phyloP scores from a whole-genome alignment of 2,329 filamentous ascomycete species.

The Diplodia mutila region DNA sequence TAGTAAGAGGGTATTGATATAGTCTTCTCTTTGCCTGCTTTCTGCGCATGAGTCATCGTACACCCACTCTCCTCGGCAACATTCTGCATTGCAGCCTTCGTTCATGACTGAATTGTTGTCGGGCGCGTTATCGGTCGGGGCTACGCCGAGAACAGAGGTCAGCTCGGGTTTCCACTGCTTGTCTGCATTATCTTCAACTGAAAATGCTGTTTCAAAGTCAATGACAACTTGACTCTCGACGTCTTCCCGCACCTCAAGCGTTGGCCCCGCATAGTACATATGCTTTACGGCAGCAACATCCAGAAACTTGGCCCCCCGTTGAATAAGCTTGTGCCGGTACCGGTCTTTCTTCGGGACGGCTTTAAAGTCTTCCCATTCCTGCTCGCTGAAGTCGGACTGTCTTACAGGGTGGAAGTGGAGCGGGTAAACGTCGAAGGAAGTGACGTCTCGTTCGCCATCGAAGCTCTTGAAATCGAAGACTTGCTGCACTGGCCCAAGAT shows the following conservation, averaged over 20 bases:
- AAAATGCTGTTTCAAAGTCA: background rate
- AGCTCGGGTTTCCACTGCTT: background rate
- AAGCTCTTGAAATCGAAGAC: background rate
- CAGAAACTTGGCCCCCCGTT: background rate
- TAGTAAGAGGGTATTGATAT: background rate
- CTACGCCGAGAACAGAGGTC: background rate
- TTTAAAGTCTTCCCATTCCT: background rate
- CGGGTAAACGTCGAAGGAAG: background rate
- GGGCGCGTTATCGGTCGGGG: accelerated
- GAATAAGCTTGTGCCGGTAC: background rate
- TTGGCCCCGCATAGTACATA: background rate
- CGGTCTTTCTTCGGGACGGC: accelerated
- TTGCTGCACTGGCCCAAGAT: background rate
- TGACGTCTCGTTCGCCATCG: background rate
- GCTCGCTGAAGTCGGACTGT: background rate
- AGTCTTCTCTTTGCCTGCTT: background rate
- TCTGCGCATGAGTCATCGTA: background rate
- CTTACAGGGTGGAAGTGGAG: background rate
- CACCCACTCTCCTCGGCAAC: background rate
- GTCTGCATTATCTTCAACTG: background rate
- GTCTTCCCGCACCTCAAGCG: background rate
- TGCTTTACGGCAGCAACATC: background rate
- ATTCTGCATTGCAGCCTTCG: background rate
- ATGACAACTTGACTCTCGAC: background rate
- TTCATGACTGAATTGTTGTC: background rate